Percentiles rank a stretch among this genome's conserved stretches.
Conservation (phyloP, 148 eudicot genomes). For the Cornus florida region DNA sequence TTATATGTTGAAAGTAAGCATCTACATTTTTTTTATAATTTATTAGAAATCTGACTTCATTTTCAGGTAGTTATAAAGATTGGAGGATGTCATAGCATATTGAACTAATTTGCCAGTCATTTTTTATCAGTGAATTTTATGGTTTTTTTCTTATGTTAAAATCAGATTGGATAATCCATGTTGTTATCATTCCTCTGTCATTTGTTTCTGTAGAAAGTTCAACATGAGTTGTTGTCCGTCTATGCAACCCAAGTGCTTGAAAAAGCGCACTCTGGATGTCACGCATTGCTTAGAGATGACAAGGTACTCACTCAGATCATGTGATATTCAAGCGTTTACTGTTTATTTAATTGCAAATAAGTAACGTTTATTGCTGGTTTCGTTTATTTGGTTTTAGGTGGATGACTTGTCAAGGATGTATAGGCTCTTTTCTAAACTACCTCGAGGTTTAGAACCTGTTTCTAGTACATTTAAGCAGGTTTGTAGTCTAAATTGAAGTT, state of each 20-base stretch:
- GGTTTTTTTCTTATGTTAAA: neutral
- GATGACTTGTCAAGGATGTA: conserved; percentile 93
- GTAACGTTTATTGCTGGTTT: neutral
- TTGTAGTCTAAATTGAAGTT: conserved; percentile 17
- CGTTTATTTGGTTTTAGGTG: conserved; percentile 39
- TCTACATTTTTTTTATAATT: too few relatives aligned
- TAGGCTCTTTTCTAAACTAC: conserved; percentile 77
- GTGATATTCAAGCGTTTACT: neutral
- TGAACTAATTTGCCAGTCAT: neutral
- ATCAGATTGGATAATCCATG: neutral
- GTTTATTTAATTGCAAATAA: neutral
- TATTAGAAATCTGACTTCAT: neutral
- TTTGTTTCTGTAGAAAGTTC: conserved; percentile 60
- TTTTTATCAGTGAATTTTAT: neutral
- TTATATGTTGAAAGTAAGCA: conserved; percentile 85
- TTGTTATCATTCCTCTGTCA: neutral
- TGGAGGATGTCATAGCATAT: neutral
- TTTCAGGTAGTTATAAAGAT: neutral
- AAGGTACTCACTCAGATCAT: conserved; percentile 46
- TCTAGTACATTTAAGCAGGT: conserved; percentile 88
- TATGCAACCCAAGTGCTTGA: conserved; percentile 82
- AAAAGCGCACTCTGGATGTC: conserved; percentile 95
- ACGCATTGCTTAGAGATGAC: conserved; percentile 85
- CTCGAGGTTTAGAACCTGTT: conserved; percentile 79
- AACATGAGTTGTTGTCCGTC: conserved; percentile 73